Base-by-base conservation (phyloP, 202 grass and related monocot genomes). In the Carex sylvatica region DNA sequence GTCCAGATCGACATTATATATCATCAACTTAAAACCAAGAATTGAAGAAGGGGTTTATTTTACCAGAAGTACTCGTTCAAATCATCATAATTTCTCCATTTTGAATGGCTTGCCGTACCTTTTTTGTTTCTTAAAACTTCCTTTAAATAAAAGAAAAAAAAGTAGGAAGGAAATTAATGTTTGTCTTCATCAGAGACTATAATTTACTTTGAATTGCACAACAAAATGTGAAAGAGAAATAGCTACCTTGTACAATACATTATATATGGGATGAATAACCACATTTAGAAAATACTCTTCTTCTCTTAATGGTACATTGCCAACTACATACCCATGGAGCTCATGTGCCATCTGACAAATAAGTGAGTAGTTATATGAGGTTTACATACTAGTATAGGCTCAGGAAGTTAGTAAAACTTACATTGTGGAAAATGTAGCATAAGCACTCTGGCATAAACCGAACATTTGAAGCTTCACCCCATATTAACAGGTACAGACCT, bases 401-500 rank as follows among this genome's bases (percentile, higher is more conserved):
- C 66, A 22, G 6, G 28, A 59, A 38, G 22, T 24, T 55, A 81
- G 65, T 78, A 4, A 33, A 53, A 90, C 96, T 95, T 93, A 99
- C 96, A 88, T 90, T 78, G 65, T 99, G 96, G 46, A 99, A 95
- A 67, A 99, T 95, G 80, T 99, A 99, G 67, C 96, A 95, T 82
- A 99, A 83, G 75, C 96, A 99, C 77, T 99, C 96, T 44, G 96
- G 96, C 92, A 99, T 95, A 79, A 99, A 99, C n/a, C 92, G 90
- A 80, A 99, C 88, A 87, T 93, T 99, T 13, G 96, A 95, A 86
- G 96, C 92, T 88, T 99, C 96, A 79, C 96, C 96, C 96, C 96
- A 99, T 22, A 99, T 99, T 65, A 99, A 80, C 54, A 98, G 88
- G 83, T 99, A 99, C 62, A 99, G 35, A 55, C 96, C 96, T 80